These are phyloP conservation scores for Skeletonema marinoi DNA, from an alignment of 108 stramenopile genomes.

Conservation along the genomic window DNA sequence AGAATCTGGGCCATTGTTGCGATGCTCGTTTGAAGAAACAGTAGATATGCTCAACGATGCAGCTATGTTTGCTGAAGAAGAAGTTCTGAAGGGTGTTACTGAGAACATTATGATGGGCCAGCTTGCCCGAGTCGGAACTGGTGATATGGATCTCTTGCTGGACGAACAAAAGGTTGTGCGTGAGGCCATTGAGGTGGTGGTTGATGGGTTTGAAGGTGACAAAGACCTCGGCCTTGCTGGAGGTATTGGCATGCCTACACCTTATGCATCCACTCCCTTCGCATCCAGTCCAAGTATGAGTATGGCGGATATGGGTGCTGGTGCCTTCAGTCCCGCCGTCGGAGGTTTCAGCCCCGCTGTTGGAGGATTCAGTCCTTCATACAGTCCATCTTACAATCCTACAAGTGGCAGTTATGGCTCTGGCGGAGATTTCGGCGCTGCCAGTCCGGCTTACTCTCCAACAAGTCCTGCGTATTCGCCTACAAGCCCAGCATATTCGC, in stretches of 20 bases:
- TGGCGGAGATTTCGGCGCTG: constrained; percentile 42
- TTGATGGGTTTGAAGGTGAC: constrained; percentile 74
- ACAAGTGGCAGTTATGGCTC: constrained; percentile 83
- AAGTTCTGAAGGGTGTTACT: constrained; percentile 94
- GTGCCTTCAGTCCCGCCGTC: constrained; percentile 82
- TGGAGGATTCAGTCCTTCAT: neutral
- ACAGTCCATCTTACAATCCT: constrained; percentile 68
- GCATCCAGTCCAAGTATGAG: constrained; percentile 75
- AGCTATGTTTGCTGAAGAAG: constrained; percentile 92
- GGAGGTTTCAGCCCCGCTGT: constrained; percentile 76
- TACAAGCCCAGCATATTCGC: constrained; percentile 73
- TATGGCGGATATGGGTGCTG: constrained; percentile 59
- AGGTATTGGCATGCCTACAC: constrained; percentile 68
- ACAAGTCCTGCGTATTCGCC: constrained; percentile 78
- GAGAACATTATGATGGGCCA: constrained; percentile 99
- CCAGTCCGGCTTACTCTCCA: constrained; percentile 60
- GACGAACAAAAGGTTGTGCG: constrained; percentile 94
- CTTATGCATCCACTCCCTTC: constrained; percentile 74
- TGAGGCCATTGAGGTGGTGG: constrained; percentile 90
- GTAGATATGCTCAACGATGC: constrained; percentile 99
- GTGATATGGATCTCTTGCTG: constrained; percentile 93
- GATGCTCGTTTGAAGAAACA: constrained; percentile 98
- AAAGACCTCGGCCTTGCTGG: constrained; percentile 67
- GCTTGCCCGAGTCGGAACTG: constrained; percentile 93
- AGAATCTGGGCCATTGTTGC: constrained; percentile 93